Base-by-base conservation (phyloP, 345 rosid genomes). In the Syzygium jambos region DNA sequence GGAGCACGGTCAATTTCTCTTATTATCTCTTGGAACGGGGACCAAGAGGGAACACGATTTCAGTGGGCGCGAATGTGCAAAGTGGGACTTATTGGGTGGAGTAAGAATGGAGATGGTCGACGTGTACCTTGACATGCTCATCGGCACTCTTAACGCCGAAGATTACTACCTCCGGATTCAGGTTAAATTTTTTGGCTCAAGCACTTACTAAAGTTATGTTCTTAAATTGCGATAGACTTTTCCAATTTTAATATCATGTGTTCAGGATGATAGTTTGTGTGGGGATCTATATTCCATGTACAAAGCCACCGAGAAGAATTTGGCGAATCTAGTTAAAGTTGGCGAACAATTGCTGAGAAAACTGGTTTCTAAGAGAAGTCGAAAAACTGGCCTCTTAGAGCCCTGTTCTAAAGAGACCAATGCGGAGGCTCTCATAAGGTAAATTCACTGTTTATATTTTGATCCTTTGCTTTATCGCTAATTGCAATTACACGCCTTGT, bases 101-200 rank as follows among this genome's bases (percentile, higher is more conserved):
- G 43, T 27, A 1, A 59, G 30, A 27, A 13, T 1, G 6, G 17
- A 27, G 17, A 11, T 11, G 17, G 15, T 11, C 34, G 34, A 59
- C 3, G 0, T 5, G 34, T 2, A 1, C 68, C 1, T 59, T 59
- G 17, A 9, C 30, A 11, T 0, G 11, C 8, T 12, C 8, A 59
- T 59, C 16, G 0, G 27, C 16, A 6, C 34, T 59, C 68, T 59
- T 59, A 30, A 5, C 16, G 30, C 68, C 68, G n/a, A n/a, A n/a
- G n/a, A 56, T 56, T 56, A 56, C 23, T 59, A 59, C 16, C 68
- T 59, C 27, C 68, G 25, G 68, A 59, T 59, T 59, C 68, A 5
- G 68, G 68, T 59, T 41, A 41, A 41, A 41, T 41, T 41, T 59
- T 59, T 12, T 59, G 30, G 68, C 68, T 59, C 30, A 59, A 59